A percentile compares a stretch with the other conserved stretches of the same genome.
Conservation (phyloP, 2,329 filamentous ascomycete species). For the Hypoxylon sp. region DNA sequence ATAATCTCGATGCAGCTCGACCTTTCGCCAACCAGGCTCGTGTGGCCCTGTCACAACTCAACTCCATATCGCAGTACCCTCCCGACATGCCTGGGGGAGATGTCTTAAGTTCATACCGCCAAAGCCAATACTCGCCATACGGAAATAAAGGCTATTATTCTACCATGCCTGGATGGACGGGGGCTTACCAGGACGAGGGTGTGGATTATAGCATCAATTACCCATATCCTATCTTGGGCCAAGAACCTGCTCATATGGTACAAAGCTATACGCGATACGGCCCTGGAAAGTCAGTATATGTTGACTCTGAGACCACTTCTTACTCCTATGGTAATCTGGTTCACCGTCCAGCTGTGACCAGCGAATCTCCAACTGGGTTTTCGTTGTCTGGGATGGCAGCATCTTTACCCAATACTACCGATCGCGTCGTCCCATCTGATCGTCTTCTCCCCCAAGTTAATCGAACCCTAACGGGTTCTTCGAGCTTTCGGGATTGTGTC, state of each 20-base stretch:
- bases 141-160: conserved; percentile 55
- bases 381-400: conserved; percentile 61
- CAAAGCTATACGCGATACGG: conserved; percentile 53
- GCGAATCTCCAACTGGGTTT: conserved; percentile 56
- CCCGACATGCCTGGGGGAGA: conserved; percentile 55
- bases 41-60: conserved; percentile 50
- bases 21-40: conserved; percentile 53
- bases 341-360: conserved; percentile 55
- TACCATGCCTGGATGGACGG: conserved; percentile 54
- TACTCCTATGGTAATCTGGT: conserved; percentile 57
- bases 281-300: conserved; percentile 54
- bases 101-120: conserved; percentile 55
- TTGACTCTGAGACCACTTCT: conserved; percentile 54
- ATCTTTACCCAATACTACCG: conserved; percentile 55
- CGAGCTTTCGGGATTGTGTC: conserved; percentile 53
- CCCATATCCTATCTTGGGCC: conserved; percentile 55
- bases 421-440: conserved; percentile 48
- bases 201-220: conserved; percentile 57
- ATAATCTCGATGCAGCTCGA: conserved; percentile 57
- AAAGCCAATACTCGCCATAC: conserved; percentile 53
- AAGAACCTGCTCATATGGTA: conserved; percentile 55
- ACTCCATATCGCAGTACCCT: conserved; percentile 54
- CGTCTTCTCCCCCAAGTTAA: conserved; percentile 56
- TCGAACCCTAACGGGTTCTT: conserved; percentile 53
- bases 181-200: conserved; percentile 56